Evolutionary conservation across 2,329 filamentous ascomycete species (phyloP).

Genomic region (Penicillium sp.): DNA sequence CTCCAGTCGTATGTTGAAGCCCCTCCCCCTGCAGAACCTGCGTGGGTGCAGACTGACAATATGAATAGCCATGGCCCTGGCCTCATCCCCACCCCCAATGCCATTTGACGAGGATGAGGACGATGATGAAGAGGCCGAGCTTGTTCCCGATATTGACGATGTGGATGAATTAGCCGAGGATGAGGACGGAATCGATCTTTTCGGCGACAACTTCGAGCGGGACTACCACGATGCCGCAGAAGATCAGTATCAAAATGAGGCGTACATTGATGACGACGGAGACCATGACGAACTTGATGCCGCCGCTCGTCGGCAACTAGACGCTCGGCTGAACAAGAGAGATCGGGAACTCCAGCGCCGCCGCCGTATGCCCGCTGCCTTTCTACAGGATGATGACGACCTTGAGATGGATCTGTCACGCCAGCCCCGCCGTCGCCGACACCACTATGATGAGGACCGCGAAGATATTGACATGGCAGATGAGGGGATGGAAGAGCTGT

Average conservation of each 20-base stretch:
- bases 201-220: constrained; percentile 65
- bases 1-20: constrained; percentile 58
- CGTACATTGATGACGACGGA: constrained; percentile 63
- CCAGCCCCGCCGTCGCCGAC: constrained; percentile 79
- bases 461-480: constrained; percentile 86
- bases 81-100: constrained; percentile 61
- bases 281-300: constrained; percentile 63
- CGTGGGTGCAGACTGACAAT: constrained; percentile 11
- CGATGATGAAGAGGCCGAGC: constrained; percentile 55
- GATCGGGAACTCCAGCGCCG: constrained; percentile 60
- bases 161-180: constrained; percentile 68
- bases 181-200: constrained; percentile 67
- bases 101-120: constrained; percentile 50
- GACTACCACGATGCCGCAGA: constrained; percentile 54
- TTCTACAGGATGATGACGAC: constrained; percentile 72
- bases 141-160: constrained; percentile 64
- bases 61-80: constrained; percentile 21
- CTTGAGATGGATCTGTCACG: constrained; percentile 79
- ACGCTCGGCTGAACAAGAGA: constrained; percentile 60
- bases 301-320: constrained; percentile 58
- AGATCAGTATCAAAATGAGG: constrained; percentile 56
- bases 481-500: constrained; percentile 93
- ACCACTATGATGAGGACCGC: constrained; percentile 90
- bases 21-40: constrained; percentile 11
- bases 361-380: constrained; percentile 61